Evolutionary conservation across 108 stramenopile species (phyloP).

Genomic region (Cyclotella atomus): DNA sequence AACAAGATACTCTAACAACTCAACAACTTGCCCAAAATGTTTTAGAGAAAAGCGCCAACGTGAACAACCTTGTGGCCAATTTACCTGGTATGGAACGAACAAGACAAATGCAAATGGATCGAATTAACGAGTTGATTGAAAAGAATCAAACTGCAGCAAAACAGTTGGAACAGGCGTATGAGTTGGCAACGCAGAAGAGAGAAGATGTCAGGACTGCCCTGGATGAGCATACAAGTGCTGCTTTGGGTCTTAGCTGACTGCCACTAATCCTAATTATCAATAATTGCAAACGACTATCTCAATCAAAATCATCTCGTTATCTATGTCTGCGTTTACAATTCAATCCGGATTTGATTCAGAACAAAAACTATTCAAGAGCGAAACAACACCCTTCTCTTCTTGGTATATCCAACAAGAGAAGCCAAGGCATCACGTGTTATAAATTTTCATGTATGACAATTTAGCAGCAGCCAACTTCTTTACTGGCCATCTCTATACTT

Average conservation of each 20-base stretch:
- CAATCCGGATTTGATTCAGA: background rate
- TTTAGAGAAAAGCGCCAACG: slow-evolving; percentile 70
- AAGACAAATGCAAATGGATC: slow-evolving; percentile 66
- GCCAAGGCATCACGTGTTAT: background rate
- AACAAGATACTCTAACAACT: slow-evolving; percentile 65
- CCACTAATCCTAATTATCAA: background rate
- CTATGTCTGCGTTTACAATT: background rate
- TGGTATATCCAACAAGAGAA: background rate
- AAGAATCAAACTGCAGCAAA: slow-evolving; percentile 52
- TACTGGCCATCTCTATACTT: background rate
- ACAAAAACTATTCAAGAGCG: slow-evolving; percentile 3
- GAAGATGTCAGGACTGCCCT: slow-evolving; percentile 65
- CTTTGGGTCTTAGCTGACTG: slow-evolving; percentile 62
- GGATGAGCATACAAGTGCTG: slow-evolving; percentile 62
- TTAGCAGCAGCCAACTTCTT: background rate
- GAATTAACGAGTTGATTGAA: slow-evolving; percentile 66
- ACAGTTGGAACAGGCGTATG: slow-evolving; percentile 63
- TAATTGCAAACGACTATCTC: background rate
- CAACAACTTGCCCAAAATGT: slow-evolving; percentile 60
- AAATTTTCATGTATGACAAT: slow-evolving; percentile 1
- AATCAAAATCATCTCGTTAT: background rate
- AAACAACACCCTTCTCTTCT: slow-evolving; percentile 6
- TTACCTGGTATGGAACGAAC: slow-evolving; percentile 83
- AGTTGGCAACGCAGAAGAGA: slow-evolving; percentile 50
- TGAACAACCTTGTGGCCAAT: slow-evolving; percentile 67